Evolutionary conservation across 2,329 filamentous ascomycete species (phyloP), one percentile per base, ranked within the genome.

Genomic region (Alternaria conjuncta): DNA sequence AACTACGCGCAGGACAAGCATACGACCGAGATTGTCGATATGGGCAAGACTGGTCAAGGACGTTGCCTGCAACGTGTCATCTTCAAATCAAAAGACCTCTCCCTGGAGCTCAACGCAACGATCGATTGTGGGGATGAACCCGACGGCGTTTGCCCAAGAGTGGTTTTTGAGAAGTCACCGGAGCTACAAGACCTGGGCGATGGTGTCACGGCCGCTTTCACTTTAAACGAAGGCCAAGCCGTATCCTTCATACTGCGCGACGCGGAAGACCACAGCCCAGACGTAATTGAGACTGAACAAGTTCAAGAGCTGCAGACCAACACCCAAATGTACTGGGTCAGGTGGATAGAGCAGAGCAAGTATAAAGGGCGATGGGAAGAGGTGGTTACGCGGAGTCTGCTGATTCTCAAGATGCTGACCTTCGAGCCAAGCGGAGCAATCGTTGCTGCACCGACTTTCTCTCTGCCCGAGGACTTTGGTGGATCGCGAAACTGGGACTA

Each of bases 381-480:
- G 77, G 88, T 91, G 3, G 89, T 94, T 6, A 84, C 85, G 25
- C 84, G 91, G 59, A 93, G 90, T 73, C 81, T 94, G 55, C 87
- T 94, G 83, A 88, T 93, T 57, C 79, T 94, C 47, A 94, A 94
- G 78, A 84, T 94, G 79, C 83, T 94, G 70, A 93, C 91, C 0
- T 94, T 90, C 70, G 91, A 94, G 72, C 91, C 91, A 0, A 94
- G 91, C 0, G 91, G 92, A 3, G 92, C 91, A 9, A 93, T 94
- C 55, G 85, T 93, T 32, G 92, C 91, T 1, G 86, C 91, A 2
- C 91, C 92, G 0, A 94, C 91, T 0, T 94, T 94, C 72, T 93
- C 91, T 0, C 85, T 94, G 1, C 91, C 91, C 0, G 91, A 94
- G 75, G 89, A 90, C 55, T 71, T 76, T 49, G 70, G 73, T 58